Evolutionary conservation across 2,329 filamentous ascomycete species (phyloP).

Genomic region (Aspergillus chevalieri): DNA sequence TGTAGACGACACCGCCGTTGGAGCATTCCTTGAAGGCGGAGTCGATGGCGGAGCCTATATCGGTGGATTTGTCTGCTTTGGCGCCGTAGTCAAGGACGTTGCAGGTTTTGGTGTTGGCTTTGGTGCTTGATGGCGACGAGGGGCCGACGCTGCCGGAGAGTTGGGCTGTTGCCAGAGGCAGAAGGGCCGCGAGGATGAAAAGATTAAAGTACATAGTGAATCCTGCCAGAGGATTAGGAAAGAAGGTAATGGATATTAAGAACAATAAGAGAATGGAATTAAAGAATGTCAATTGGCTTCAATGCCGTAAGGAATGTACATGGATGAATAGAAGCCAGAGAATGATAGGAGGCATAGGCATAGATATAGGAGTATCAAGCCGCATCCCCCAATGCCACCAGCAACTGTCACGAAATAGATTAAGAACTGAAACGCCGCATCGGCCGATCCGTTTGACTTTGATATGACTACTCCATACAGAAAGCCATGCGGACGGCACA

Average conservation of each 20-base stretch:
- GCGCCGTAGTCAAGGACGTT: conserved; percentile 50
- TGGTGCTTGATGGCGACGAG: conserved; percentile 6
- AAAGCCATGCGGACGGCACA: not conserved
- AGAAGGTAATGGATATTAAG: not conserved
- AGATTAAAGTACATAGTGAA: conserved; percentile 4
- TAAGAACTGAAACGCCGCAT: not conserved
- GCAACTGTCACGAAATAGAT: not conserved
- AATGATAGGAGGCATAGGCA: not conserved
- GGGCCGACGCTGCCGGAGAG: conserved; percentile 12
- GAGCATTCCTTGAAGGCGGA: conserved; percentile 48
- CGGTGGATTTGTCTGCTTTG: conserved; percentile 46
- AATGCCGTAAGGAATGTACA: not conserved
- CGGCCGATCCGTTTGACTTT: not conserved
- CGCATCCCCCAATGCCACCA: not conserved
- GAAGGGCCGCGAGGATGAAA: conserved; percentile 2
- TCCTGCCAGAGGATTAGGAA: not conserved
- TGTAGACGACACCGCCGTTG: conserved; percentile 45
- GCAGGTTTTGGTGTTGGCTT: conserved; percentile 33
- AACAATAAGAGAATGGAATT: not conserved
- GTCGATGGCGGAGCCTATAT: conserved; percentile 45
- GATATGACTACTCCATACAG: not conserved
- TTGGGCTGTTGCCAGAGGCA: conserved; percentile 6
- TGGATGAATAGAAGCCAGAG: not conserved
- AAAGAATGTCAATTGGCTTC: not conserved
- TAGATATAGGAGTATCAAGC: not conserved